Conservation (phyloP, 148 eudicot species). For the Vaccinium vitisidaea region DNA sequence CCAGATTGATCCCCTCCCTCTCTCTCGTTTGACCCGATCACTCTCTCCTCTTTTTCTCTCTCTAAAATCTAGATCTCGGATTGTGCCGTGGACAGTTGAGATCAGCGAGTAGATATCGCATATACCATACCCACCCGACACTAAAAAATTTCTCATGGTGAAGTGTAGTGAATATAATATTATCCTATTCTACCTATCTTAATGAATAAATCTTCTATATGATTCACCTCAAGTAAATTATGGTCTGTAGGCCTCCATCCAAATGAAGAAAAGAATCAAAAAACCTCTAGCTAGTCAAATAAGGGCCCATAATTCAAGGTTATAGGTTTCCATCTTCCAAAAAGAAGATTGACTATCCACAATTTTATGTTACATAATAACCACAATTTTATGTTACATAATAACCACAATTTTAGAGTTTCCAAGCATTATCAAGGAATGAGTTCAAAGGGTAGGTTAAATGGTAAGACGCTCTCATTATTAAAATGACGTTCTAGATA, state of each 20-base stretch:
- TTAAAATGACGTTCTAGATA: no score
- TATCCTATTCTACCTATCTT: no score
- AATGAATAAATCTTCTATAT: background rate
- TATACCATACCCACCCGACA: no score
- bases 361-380: background rate
- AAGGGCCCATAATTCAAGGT: background rate
- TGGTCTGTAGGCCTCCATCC: background rate
- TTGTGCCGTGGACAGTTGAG: no score
- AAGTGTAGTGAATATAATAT: background rate
- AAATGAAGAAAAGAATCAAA: background rate
- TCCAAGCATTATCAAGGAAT: background rate
- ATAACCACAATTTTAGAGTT: background rate
- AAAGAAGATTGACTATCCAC: background rate
- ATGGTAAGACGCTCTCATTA: no score
- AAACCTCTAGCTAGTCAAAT: background rate
- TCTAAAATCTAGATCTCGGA: no score
- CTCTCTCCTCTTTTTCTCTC: no score
- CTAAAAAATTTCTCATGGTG: no score
- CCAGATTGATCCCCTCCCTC: no score
- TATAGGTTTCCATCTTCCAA: background rate
- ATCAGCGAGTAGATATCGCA: accelerated
- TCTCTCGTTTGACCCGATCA: no score
- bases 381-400: no score
- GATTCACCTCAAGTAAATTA: background rate
- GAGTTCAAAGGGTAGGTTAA: background rate